Conservation (phyloP, 805 yeast species). For the Yarrowia sp. region DNA sequence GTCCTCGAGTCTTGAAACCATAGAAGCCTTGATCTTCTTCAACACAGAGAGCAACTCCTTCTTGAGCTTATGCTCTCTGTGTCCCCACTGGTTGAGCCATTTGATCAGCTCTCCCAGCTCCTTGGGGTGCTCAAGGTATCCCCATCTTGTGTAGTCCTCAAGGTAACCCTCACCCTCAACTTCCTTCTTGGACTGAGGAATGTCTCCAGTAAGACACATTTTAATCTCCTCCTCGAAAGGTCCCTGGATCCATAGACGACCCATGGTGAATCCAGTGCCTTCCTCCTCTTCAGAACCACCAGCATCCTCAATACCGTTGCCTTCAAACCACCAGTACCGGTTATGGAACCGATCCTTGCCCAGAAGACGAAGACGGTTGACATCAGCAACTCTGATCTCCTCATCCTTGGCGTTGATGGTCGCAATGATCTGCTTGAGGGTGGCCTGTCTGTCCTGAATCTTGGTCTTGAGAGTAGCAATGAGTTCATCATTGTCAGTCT, state of each 20-base stretch:
- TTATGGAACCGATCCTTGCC: constrained; percentile 87
- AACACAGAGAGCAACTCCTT: constrained; percentile 65
- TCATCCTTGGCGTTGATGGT: constrained; percentile 56
- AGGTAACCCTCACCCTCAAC: constrained; percentile 72
- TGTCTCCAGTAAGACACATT: constrained; percentile 44
- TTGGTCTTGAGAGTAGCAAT: constrained; percentile 41
- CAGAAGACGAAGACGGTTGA: constrained; percentile 74
- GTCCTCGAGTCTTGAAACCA: constrained; percentile 58
- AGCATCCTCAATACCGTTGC: constrained; percentile 65
- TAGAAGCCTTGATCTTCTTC: constrained; percentile 61
- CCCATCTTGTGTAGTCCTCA: constrained; percentile 65
- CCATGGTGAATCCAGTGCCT: constrained; percentile 64
- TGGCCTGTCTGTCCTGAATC: constrained; percentile 47
- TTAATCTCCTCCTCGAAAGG: constrained; percentile 63
- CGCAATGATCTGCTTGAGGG: constrained; percentile 44
- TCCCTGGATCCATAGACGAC: constrained; percentile 90
- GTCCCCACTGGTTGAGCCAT: constrained; percentile 82
- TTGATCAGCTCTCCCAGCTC: constrained; percentile 61
- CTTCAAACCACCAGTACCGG: constrained; percentile 95
- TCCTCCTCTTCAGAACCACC: constrained; percentile 39
- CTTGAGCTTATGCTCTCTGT: constrained; percentile 68
- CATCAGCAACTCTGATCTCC: constrained; percentile 60
- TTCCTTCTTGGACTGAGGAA: constrained; percentile 63
- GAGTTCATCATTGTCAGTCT: constrained; percentile 18
- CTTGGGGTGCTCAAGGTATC: constrained; percentile 66